Conservation (phyloP, 192 early-diverging fungal species). For the Pilobolus umbonatus region DNA sequence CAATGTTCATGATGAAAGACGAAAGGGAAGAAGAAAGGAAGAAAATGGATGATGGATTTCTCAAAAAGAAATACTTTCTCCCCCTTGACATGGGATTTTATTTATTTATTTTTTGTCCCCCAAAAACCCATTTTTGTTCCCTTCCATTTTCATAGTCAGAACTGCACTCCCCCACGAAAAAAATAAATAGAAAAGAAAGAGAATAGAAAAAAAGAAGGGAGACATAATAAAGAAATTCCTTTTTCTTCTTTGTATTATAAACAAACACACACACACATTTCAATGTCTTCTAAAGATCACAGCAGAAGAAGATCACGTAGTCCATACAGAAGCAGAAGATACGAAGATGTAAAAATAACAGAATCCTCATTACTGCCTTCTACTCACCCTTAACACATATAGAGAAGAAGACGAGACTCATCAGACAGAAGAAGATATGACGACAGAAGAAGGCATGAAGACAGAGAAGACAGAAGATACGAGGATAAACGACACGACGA, state of each 20-base stretch:
- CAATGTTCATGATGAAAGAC: slow-evolving; percentile 31
- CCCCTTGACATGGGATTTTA: too few relatives aligned
- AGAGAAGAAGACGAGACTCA: not conserved
- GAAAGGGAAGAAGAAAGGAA: not conserved
- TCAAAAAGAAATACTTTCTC: too few relatives aligned
- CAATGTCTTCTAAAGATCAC: slow-evolving; percentile 7
- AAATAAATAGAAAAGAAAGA: not conserved
- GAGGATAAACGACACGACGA: slow-evolving; percentile 7
- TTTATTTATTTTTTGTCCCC: too few relatives aligned
- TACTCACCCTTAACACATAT: not conserved
- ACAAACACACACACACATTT: too few relatives aligned
- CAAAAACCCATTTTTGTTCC: too few relatives aligned
- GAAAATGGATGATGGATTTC: too few relatives aligned
- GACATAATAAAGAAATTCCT: too few relatives aligned
- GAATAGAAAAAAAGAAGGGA: slow-evolving; percentile 4
- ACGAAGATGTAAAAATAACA: not conserved
- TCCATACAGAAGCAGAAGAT: not conserved
- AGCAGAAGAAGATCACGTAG: slow-evolving; percentile 7
- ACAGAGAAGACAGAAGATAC: not conserved
- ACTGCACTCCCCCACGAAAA: too few relatives aligned
- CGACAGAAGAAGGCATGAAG: slow-evolving; percentile 2
- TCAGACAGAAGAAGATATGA: slow-evolving; percentile 2
- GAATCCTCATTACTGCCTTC: not conserved
- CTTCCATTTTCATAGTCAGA: too few relatives aligned
- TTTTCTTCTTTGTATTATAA: too few relatives aligned